Percentiles rank a stretch among this genome's conserved stretches.
Conservation (phyloP, 2,329 filamentous ascomycete species). For the Byssoonygena ceratinophila region DNA sequence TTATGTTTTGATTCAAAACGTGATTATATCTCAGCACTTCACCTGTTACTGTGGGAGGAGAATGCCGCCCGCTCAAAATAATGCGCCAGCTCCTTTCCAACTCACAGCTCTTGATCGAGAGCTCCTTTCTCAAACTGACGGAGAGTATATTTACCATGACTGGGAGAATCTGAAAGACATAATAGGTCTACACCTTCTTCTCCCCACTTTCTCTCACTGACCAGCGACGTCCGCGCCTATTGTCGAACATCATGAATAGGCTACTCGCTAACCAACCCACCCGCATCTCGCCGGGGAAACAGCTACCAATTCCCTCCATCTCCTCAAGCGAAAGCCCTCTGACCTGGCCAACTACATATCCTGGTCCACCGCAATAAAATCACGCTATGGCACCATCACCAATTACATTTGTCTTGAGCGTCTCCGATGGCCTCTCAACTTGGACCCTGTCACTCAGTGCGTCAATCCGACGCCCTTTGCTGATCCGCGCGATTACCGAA, state of each 20-base stretch:
- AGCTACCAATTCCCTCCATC: slow-evolving; percentile 44
- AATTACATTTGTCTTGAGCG: slow-evolving; percentile 47
- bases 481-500: slow-evolving; percentile 44
- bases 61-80: slow-evolving; percentile 1
- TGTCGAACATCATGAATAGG: neutral
- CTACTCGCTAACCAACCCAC: slow-evolving; percentile 10
- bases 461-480: slow-evolving; percentile 44
- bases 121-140: slow-evolving; percentile 42
- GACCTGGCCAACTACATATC: slow-evolving; percentile 50
- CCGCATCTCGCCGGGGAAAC: slow-evolving; percentile 6
- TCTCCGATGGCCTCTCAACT: slow-evolving; percentile 41
- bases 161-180: slow-evolving; percentile 45
- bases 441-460: slow-evolving; percentile 18
- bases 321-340: slow-evolving; percentile 49
- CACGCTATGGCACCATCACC: slow-evolving; percentile 46
- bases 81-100: slow-evolving; percentile 31
- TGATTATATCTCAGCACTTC: neutral
- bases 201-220: neutral
- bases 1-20: neutral
- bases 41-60: neutral
- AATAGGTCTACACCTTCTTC: slow-evolving; percentile 37
- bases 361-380: slow-evolving; percentile 47
- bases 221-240: neutral
- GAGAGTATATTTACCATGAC: slow-evolving; percentile 42
- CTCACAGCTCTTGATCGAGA: slow-evolving; percentile 42